Conservation (phyloP, 352 stramenopile genomes). For the Blastocystis hominis region DNA sequence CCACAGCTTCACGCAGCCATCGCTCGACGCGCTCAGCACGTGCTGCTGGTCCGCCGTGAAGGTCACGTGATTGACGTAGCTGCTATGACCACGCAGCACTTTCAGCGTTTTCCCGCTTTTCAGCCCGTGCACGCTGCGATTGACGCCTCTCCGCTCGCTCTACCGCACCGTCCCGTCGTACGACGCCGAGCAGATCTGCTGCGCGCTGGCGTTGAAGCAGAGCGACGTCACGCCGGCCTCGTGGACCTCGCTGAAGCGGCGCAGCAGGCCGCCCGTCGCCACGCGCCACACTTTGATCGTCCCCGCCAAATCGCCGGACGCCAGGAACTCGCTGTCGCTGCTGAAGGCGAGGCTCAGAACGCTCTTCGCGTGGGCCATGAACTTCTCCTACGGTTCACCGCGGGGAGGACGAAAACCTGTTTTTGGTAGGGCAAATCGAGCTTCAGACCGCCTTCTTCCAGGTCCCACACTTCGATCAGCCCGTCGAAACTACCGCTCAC, state of each 20-base stretch:
- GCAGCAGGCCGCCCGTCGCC: not conserved
- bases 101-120: slow-evolving; percentile 81
- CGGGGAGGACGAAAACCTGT: not conserved
- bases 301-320: slow-evolving; percentile 73
- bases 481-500: slow-evolving; percentile 82
- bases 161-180: slow-evolving; percentile 75
- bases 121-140: slow-evolving; percentile 73
- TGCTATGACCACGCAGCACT: slow-evolving; percentile 70
- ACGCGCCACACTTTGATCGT: slow-evolving; percentile 60
- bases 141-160: not conserved
- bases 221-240: slow-evolving; percentile 74
- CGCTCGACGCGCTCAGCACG: slow-evolving; percentile 72
- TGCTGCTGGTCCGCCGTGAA: slow-evolving; percentile 67
- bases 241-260: slow-evolving; percentile 72
- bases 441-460: slow-evolving; percentile 76
- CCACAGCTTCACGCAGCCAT: slow-evolving; percentile 82
- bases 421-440: slow-evolving; percentile 82
- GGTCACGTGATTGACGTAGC: slow-evolving; percentile 77
- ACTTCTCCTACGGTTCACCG: slow-evolving; percentile 67
- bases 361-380: slow-evolving; percentile 77
- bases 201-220: slow-evolving; percentile 75
- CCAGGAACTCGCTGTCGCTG: slow-evolving; percentile 75
- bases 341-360: slow-evolving; percentile 78
- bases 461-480: slow-evolving; percentile 85
- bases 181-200: slow-evolving; percentile 76